Evolutionary conservation across 805 yeast species (phyloP).

Genomic region (Kluyveromyces wickerhamii): DNA sequence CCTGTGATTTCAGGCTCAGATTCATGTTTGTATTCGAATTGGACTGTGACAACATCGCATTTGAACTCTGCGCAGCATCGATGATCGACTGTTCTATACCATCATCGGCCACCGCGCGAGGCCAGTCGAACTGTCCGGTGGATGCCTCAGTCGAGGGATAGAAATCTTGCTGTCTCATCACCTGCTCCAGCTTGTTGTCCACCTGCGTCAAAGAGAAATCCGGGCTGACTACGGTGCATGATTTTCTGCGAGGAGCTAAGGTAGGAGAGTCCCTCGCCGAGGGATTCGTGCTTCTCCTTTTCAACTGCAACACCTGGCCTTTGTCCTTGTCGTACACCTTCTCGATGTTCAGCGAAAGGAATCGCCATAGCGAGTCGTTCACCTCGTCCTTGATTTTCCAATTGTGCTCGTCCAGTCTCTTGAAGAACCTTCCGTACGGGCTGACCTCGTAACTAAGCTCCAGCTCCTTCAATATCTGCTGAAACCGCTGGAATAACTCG

Average conservation of each 20-base stretch:
- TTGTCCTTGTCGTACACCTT: conserved; percentile 23
- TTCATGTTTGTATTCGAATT: too few relatives aligned
- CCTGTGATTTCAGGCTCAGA: too few relatives aligned
- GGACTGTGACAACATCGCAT: too few relatives aligned
- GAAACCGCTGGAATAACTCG: conserved; percentile 28
- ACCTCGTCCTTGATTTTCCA: conserved; percentile 26
- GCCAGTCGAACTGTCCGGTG: conserved; percentile 1
- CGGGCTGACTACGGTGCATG: not conserved
- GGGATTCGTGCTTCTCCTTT: conserved; percentile 13
- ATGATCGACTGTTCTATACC: too few relatives aligned
- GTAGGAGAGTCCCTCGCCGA: conserved; percentile 20
- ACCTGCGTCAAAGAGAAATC: not conserved
- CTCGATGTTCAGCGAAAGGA: conserved; percentile 19
- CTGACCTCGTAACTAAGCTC: conserved; percentile 24
- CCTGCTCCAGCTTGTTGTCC: conserved; percentile 1
- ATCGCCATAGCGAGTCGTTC: conserved; percentile 26
- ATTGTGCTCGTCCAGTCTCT: conserved; percentile 18
- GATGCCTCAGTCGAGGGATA: not conserved
- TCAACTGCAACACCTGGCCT: conserved; percentile 21
- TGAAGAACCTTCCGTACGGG: conserved; percentile 27
- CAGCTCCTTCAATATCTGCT: conserved; percentile 29
- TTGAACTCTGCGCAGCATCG: too few relatives aligned
- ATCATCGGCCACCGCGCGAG: not conserved
- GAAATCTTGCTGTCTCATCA: not conserved
- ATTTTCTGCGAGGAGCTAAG: not conserved